These are phyloP conservation scores for Tylopilus vinaceipallidus DNA, from an alignment of 768 basidiomycete species.

Conservation along the genomic window DNA sequence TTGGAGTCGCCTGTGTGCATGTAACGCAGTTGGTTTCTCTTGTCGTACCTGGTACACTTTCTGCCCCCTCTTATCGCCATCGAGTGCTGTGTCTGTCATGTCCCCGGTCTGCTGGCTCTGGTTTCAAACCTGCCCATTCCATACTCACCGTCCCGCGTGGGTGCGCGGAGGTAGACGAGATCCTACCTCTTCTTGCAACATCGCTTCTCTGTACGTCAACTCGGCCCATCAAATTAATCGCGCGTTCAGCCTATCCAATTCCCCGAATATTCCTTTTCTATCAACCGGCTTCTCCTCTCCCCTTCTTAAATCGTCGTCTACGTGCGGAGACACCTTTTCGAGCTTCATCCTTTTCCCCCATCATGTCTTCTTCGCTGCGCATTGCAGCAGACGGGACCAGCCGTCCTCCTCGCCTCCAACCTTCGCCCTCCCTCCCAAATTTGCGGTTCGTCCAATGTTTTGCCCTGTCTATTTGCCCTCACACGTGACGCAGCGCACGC, in stretches of 20 bases:
- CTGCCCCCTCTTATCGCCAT: slow-evolving; percentile 15
- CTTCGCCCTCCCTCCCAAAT: slow-evolving; percentile 70
- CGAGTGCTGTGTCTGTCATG: slow-evolving; percentile 2
- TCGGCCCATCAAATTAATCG: slow-evolving; percentile 31
- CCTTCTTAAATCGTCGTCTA: slow-evolving; percentile 32
- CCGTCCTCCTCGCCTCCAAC: slow-evolving; percentile 52
- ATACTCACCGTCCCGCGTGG: slow-evolving; percentile 20
- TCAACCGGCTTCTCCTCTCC: slow-evolving; percentile 30
- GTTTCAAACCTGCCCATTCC: slow-evolving; percentile 16
- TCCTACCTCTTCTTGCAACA: slow-evolving; percentile 20
- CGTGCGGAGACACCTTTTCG: slow-evolving; percentile 29
- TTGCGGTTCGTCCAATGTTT: slow-evolving; percentile 45
- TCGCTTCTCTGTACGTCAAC: slow-evolving; percentile 39
- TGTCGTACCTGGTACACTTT: slow-evolving; percentile 2
- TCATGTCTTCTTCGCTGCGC: slow-evolving; percentile 30
- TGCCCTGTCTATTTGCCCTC: neutral
- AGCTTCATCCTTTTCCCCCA: slow-evolving; percentile 25
- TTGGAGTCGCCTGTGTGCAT: slow-evolving; percentile 2
- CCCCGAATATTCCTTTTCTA: slow-evolving; percentile 34
- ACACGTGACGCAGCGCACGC: slow-evolving; percentile 25
- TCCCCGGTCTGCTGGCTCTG: slow-evolving; percentile 14
- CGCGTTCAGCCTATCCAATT: slow-evolving; percentile 30
- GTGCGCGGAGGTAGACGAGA: slow-evolving; percentile 24
- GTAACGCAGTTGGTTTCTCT: slow-evolving; percentile 7
- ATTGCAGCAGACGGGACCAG: slow-evolving; percentile 15